These are phyloP conservation scores for Tetratostichococcus sp. DNA, from an alignment of 139 green algal genomes.

Conservation along the genomic window DNA sequence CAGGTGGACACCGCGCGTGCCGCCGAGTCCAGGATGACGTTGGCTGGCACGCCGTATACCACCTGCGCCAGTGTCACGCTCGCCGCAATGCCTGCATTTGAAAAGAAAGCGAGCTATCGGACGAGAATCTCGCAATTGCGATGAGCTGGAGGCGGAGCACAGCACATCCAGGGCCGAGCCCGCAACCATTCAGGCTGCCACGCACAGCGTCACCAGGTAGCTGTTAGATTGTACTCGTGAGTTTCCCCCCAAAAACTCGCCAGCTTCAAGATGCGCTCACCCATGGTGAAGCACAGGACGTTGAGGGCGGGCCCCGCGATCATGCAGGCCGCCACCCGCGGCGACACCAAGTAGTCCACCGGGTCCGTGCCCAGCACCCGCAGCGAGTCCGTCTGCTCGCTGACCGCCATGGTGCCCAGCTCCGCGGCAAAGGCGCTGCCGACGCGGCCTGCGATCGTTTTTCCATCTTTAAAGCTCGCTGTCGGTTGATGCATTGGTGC, in stretches of 20 bases:
- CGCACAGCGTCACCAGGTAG: no score
- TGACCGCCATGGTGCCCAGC: constrained; percentile 98
- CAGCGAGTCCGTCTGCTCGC: constrained; percentile 97
- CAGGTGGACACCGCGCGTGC: constrained; percentile 72
- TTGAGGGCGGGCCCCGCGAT: constrained; percentile 89
- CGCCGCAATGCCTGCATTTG: constrained; percentile 74
- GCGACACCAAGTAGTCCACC: constrained; percentile 97
- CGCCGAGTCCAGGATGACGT: constrained; percentile 94
- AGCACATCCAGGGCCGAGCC: no score
- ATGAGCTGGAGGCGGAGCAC: no score
- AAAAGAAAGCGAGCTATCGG: no score
- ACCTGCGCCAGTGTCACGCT: constrained; percentile 85
- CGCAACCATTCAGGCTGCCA: neutral
- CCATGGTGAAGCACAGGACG: constrained; percentile 95
- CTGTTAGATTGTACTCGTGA: no score
- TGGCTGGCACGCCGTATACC: constrained; percentile 89
- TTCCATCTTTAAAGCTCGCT: no score
- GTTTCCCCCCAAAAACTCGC: no score
- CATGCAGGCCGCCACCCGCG: constrained; percentile 89
- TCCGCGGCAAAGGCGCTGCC: constrained; percentile 96
- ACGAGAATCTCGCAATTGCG: no score
- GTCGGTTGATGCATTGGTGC: no score
- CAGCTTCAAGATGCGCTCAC: constrained; percentile 35
- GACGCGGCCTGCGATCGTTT: constrained; percentile 73
- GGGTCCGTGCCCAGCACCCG: constrained; percentile 91